Evolutionary conservation across 805 yeast species (phyloP), one percentile per base, ranked within the genome.

Genomic region (Pichia gijzeniarum): DNA sequence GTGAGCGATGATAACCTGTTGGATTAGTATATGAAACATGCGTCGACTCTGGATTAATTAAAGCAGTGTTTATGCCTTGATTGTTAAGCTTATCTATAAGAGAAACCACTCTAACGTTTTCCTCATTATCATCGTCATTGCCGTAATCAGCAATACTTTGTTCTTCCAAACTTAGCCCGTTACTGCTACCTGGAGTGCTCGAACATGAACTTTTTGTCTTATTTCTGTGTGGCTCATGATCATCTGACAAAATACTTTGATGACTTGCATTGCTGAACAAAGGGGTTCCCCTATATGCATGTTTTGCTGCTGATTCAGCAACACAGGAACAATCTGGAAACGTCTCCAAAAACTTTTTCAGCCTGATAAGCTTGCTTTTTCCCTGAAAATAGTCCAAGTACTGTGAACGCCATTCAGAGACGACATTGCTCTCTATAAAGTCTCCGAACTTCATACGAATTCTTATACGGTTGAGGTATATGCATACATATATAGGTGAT

Each of bases 351-450:
- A 50, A 40, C 5, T 28, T 28, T 16, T 38, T 30, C 2, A 61
- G 47, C 33, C 56, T 56, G 34, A 58, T 66, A 36, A 72, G 52
- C 44, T 65, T 55, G 47, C 63, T 64, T 53, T 69, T 71, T n/a
- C 76, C 72, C 40, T 63, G 58, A 51, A 77, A 77, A 58, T 83
- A 83, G 55, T 86, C 85, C 30, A 91, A 70, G 59, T 90, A 90
- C 56, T 82, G 81, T 40, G 80, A 83, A 57, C 79, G 80, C 98
- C 98, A 90, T 57, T 85, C 95, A 3, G 96, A 95, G 43, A 85
- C 84, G 33, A 80, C 68, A 45, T 81, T 80, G 41, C 80, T 80
- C 52, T 73, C 77, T 46, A 83, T 65, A 21, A 83, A 76, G 52
- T 79, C 82, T 8, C 80, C 82, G 58, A 82, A 82, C 63, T 82